phyloP scores from a whole-genome alignment of 2,329 filamentous ascomycete genomes.

The Cephalotrichum gorgonifer region DNA sequence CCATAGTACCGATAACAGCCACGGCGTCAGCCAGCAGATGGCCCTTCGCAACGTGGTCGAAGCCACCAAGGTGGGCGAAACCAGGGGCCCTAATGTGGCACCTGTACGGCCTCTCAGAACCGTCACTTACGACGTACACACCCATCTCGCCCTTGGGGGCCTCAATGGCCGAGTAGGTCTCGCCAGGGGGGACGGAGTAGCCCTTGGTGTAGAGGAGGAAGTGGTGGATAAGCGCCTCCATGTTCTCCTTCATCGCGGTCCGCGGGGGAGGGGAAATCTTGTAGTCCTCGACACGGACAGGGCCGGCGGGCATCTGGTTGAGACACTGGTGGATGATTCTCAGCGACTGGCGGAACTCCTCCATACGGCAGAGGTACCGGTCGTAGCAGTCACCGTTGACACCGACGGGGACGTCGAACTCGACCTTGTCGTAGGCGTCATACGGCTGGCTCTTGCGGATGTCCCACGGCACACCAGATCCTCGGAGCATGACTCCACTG shows the following conservation, averaged over 20 bases:
- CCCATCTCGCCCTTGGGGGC: slow-evolving; percentile 99
- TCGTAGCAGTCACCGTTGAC: slow-evolving; percentile 98
- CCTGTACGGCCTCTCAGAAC: slow-evolving; percentile 90
- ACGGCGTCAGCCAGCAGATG: slow-evolving; percentile 95
- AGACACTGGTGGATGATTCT: slow-evolving; percentile 98
- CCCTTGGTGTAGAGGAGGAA: slow-evolving; percentile 99
- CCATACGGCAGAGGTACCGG: slow-evolving; percentile 97
- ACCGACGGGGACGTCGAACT: slow-evolving; percentile 95
- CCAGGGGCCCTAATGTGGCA: slow-evolving; percentile 96
- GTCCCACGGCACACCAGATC: slow-evolving; percentile 92
- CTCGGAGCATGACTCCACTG: slow-evolving; percentile 94
- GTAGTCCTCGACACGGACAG: slow-evolving; percentile 95
- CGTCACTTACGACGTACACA: slow-evolving; percentile 92
- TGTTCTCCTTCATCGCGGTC: slow-evolving; percentile 99
- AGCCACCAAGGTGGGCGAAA: slow-evolving; percentile 88
- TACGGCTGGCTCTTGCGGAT: slow-evolving; percentile 95
- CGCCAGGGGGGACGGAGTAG: slow-evolving; percentile 90
- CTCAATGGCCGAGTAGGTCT: slow-evolving; percentile 97
- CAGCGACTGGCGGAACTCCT: slow-evolving; percentile 96
- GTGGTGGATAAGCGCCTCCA: slow-evolving; percentile 99
- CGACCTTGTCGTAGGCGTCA: slow-evolving; percentile 94
- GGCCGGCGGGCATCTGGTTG: slow-evolving; percentile 96
- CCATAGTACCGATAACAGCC: slow-evolving; percentile 86
- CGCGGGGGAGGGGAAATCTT: slow-evolving; percentile 95
- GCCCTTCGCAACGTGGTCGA: slow-evolving; percentile 86